Percentiles rank a stretch among this genome's conserved stretches.
phyloP scores from a whole-genome alignment of 331 rosid species.

The Malus hybrid region DNA sequence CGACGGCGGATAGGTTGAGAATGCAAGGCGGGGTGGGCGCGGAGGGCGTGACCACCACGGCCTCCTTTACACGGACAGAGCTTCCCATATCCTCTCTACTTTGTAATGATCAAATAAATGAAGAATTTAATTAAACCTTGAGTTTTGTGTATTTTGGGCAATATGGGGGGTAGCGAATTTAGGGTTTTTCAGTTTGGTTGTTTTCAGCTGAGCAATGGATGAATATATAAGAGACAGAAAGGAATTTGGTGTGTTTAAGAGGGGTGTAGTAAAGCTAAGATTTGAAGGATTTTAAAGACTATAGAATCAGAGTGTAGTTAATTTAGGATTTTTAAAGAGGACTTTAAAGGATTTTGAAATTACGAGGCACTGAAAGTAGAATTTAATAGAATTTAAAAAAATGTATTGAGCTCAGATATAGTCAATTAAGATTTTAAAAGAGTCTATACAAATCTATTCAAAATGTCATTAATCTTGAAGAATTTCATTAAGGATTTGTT shows the following conservation, averaged over 20 bases:
- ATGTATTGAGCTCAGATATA: too few relatives aligned
- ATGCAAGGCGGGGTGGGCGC: slow-evolving; percentile 49
- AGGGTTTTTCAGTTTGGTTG: neutral
- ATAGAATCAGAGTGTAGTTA: too few relatives aligned
- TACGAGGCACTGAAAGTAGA: too few relatives aligned
- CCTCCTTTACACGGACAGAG: slow-evolving; percentile 47
- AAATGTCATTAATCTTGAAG: too few relatives aligned
- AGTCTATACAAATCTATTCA: too few relatives aligned
- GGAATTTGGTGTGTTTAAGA: neutral
- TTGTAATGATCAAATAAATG: neutral
- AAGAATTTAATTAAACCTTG: neutral
- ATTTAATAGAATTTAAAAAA: too few relatives aligned
- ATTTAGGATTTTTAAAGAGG: too few relatives aligned
- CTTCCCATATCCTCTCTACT: slow-evolving; percentile 30
- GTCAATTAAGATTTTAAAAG: too few relatives aligned
- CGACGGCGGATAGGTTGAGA: slow-evolving; percentile 62
- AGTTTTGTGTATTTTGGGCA: neutral
- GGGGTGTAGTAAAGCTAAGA: too few relatives aligned
- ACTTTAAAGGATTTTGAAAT: too few relatives aligned
- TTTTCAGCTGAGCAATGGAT: neutral
- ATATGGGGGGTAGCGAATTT: neutral
- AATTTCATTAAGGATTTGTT: too few relatives aligned
- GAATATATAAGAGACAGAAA: neutral
- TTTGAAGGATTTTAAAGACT: too few relatives aligned
- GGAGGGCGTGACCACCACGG: slow-evolving; percentile 46